These are phyloP conservation scores for Lepidium didymum DNA, from an alignment of 345 rosid species.

Conservation along the genomic window DNA sequence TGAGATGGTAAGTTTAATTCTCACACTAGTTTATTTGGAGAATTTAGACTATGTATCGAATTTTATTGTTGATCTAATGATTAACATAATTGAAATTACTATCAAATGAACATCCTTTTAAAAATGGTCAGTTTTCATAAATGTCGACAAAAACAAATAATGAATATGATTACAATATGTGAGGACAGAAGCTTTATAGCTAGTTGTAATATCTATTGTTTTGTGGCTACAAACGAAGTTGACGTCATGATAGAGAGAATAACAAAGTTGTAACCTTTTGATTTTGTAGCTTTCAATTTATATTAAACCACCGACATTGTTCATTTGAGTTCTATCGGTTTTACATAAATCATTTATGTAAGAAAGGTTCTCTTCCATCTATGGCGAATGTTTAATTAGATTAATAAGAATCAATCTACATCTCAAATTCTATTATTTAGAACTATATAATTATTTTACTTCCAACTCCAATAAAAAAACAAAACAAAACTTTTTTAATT, in stretches of 20 bases:
- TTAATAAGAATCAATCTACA: too few species aligned
- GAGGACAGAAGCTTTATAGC: neutral
- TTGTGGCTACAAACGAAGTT: conserved; percentile 9
- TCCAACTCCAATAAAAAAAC: too few species aligned
- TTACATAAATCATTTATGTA: too few species aligned
- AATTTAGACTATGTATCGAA: too few species aligned
- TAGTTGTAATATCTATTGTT: conserved; percentile 10
- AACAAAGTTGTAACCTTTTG: neutral
- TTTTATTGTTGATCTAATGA: too few species aligned
- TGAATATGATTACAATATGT: neutral
- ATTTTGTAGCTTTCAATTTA: neutral
- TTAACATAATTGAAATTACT: too few species aligned
- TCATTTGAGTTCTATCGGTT: too few species aligned
- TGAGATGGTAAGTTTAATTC: too few species aligned
- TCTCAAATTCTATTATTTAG: too few species aligned
- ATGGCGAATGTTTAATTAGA: neutral
- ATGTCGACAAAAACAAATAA: neutral
- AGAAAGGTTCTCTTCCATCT: neutral
- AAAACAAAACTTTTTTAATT: too few species aligned
- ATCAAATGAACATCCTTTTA: neutral
- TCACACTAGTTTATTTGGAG: too few species aligned
- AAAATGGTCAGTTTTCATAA: neutral
- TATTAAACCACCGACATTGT: neutral
- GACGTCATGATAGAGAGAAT: neutral
- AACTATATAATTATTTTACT: too few species aligned